Conservation (phyloP, 2,329 filamentous ascomycete species). For the Exutisphaerella laricina region DNA sequence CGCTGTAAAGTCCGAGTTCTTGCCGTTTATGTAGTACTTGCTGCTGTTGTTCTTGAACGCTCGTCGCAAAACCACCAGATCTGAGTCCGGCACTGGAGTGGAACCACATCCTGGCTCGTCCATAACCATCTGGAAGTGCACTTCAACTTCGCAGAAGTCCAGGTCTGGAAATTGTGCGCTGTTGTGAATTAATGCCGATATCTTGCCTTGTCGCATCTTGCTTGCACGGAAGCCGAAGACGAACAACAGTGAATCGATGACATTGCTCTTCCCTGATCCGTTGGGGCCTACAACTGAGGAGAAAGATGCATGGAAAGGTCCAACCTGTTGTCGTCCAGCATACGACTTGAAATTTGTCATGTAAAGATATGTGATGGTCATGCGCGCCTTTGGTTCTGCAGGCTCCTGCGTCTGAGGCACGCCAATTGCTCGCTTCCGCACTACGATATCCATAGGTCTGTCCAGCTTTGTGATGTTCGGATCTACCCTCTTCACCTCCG, state of each 20-base stretch:
- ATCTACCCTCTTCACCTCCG: constrained; percentile 61
- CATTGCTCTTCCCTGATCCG: constrained; percentile 96
- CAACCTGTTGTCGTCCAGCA: constrained; percentile 88
- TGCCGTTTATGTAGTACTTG: constrained; percentile 94
- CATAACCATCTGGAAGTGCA: constrained; percentile 93
- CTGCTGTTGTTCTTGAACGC: constrained; percentile 98
- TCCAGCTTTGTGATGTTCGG: constrained; percentile 73
- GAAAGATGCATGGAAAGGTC: constrained; percentile 94
- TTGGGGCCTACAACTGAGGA: constrained; percentile 97
- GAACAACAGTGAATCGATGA: constrained; percentile 95
- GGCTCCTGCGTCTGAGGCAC: constrained; percentile 63
- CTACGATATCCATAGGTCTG: constrained; percentile 86
- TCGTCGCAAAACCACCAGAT: constrained; percentile 79
- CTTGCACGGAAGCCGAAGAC: constrained; percentile 99
- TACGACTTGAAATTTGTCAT: constrained; percentile 99
- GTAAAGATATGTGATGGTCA: constrained; percentile 87
- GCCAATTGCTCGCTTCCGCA: constrained; percentile 72
- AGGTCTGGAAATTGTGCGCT: constrained; percentile 81
- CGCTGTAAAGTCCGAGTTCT: constrained; percentile 82
- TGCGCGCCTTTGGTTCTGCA: constrained; percentile 71
- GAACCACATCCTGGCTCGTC: constrained; percentile 72
- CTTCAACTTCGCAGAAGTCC: constrained; percentile 89
- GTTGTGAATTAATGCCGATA: constrained; percentile 96
- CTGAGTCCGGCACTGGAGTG: constrained; percentile 74
- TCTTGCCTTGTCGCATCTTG: constrained; percentile 99